A percentile compares a stretch with the other conserved stretches of the same genome.
These are phyloP conservation scores for Thalassiosira mediterranea DNA, from an alignment of 352 stramenopile genomes.

Conservation along the genomic window DNA sequence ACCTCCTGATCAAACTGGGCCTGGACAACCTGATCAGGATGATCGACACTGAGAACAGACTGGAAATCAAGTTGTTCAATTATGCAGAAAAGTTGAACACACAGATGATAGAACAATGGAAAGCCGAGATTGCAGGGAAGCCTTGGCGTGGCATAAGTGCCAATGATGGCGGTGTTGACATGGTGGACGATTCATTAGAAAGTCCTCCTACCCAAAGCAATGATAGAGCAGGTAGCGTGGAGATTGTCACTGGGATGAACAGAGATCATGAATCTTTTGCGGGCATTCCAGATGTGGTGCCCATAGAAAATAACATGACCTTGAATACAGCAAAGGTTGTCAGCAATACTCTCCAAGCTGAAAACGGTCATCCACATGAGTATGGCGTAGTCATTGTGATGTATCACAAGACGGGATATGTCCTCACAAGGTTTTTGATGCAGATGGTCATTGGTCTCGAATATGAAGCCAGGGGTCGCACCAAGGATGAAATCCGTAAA, in stretches of 20 bases:
- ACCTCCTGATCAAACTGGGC: constrained; percentile 24
- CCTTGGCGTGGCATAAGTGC: too few relatives aligned
- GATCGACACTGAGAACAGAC: constrained; percentile 19
- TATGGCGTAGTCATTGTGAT: constrained; percentile 21
- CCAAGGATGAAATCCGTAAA: background rate
- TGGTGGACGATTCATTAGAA: too few relatives aligned
- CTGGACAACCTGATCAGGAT: background rate
- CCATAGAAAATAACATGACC: too few relatives aligned
- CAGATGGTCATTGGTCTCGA: constrained; percentile 17
- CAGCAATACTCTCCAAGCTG: background rate
- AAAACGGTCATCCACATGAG: constrained; percentile 20
- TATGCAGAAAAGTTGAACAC: constrained; percentile 21
- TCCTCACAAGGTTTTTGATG: constrained; percentile 32
- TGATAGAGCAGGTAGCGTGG: too few relatives aligned
- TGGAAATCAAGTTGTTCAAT: constrained; percentile 31
- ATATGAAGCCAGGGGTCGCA: background rate
- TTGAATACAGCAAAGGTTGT: too few relatives aligned
- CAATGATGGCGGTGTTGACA: too few relatives aligned
- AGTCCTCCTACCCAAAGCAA: too few relatives aligned
- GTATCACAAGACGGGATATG: constrained; percentile 50
- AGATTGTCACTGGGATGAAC: too few relatives aligned
- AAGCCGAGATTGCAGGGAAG: constrained; percentile 18
- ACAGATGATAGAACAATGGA: constrained; percentile 19
- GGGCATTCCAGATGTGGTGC: too few relatives aligned
- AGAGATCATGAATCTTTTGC: too few relatives aligned